phyloP scores from a whole-genome alignment of 2,329 filamentous ascomycete genomes.

The Akanthomyces dipterigenus region DNA sequence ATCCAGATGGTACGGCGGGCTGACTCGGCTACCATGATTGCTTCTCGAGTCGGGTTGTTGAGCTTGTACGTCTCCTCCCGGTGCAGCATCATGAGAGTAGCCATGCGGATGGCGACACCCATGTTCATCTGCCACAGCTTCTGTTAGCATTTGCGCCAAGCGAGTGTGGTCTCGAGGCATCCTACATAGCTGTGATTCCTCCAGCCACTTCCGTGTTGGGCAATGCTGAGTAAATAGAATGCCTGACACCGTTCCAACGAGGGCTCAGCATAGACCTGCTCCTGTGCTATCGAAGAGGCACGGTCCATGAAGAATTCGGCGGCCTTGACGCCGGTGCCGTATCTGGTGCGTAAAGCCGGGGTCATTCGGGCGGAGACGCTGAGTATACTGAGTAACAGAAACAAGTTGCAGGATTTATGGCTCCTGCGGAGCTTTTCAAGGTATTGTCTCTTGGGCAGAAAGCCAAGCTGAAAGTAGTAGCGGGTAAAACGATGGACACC shows the following conservation, averaged over 20 bases:
- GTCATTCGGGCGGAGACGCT: slow-evolving; percentile 51
- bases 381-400: slow-evolving; percentile 48
- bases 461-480: slow-evolving; percentile 54
- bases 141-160: background rate
- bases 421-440: slow-evolving; percentile 39
- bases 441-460: slow-evolving; percentile 49
- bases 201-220: slow-evolving; percentile 50
- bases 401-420: slow-evolving; percentile 43
- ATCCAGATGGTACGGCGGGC: slow-evolving; percentile 53
- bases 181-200: slow-evolving; percentile 48
- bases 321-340: slow-evolving; percentile 44
- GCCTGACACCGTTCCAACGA: slow-evolving; percentile 50
- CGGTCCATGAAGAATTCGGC: slow-evolving; percentile 48
- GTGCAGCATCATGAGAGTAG: slow-evolving; percentile 47
- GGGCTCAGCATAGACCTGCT: slow-evolving; percentile 45
- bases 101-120: slow-evolving; percentile 50
- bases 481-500: slow-evolving; percentile 46
- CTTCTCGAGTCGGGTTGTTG: slow-evolving; percentile 34
- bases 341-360: slow-evolving; percentile 38
- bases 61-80: slow-evolving; percentile 47
- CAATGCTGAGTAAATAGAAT: slow-evolving; percentile 52
- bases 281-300: slow-evolving; percentile 39
- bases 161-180: background rate
- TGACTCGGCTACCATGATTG: slow-evolving; percentile 46
- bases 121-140: slow-evolving; percentile 46